These are phyloP conservation scores for Hibiscus syriacus DNA, from an alignment of 345 rosid genomes.

Conservation along the genomic window DNA sequence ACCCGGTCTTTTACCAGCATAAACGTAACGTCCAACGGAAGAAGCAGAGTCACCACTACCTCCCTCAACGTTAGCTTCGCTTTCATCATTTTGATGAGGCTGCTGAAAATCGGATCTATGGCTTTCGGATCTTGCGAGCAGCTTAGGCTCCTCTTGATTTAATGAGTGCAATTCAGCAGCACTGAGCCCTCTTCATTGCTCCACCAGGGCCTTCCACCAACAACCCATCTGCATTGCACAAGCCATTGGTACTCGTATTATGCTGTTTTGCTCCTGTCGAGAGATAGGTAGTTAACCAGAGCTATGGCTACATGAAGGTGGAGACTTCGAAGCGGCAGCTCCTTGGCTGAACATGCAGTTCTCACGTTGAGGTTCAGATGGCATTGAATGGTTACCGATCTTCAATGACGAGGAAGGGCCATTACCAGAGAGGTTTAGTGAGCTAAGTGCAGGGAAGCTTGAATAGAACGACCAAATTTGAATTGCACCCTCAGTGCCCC, in stretches of 20 bases:
- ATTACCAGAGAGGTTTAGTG: conserved; percentile 45
- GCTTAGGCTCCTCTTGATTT: conserved; percentile 30
- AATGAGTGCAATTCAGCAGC: too few species aligned
- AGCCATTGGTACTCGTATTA: conserved; percentile 17
- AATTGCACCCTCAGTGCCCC: conserved; percentile 57
- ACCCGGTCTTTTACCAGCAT: conserved; percentile 38
- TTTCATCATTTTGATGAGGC: conserved; percentile 26
- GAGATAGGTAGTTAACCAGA: conserved; percentile 58
- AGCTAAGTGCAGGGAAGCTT: conserved; percentile 76
- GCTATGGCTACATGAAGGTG: conserved; percentile 67
- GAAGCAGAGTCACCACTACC: conserved; percentile 35
- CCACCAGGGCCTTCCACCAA: conserved; percentile 28
- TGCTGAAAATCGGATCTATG: conserved; percentile 38
- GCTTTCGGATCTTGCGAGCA: conserved; percentile 55
- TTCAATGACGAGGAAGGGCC: conserved; percentile 28
- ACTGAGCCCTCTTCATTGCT: conserved; percentile 34
- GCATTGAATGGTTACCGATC: conserved; percentile 24
- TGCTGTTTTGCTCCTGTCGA: conserved; percentile 52
- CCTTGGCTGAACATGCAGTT: conserved; percentile 25
- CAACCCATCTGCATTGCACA: too few species aligned
- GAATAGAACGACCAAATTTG: conserved; percentile 72
- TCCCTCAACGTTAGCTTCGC: conserved; percentile 24
- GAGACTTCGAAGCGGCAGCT: conserved; percentile 48
- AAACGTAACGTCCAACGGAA: conserved; percentile 23
- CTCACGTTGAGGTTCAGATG: conserved; percentile 29